Evolutionary conservation across 2,329 filamentous ascomycete genomes (phyloP).

Genomic region (Endoconidiophora polonica): DNA sequence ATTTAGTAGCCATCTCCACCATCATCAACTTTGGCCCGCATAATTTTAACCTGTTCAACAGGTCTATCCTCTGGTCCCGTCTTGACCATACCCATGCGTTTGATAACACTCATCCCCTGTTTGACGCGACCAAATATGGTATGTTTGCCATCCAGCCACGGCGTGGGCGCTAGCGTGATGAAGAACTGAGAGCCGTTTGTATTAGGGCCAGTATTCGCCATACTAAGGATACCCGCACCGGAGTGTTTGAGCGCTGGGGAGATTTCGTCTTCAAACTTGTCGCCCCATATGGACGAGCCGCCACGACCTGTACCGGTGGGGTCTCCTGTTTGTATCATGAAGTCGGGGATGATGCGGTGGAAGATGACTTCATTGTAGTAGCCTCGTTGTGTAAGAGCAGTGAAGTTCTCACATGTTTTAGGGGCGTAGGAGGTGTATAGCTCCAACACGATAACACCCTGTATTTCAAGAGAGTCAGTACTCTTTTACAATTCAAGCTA

Average conservation of each 20-base stretch:
- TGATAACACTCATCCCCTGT: conserved; percentile 64
- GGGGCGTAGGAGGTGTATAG: conserved; percentile 83
- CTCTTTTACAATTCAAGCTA: too few species aligned
- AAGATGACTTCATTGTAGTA: conserved; percentile 82
- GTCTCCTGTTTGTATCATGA: conserved; percentile 94
- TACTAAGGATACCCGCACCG: conserved; percentile 80
- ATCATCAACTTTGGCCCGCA: conserved; percentile 43
- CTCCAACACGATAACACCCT: conserved; percentile 76
- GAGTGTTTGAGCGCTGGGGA: conserved; percentile 65
- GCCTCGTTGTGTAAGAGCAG: conserved; percentile 57
- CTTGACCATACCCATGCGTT: conserved; percentile 75
- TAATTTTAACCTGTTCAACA: conserved; percentile 64
- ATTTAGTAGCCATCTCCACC: too few species aligned
- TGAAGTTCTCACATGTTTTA: conserved; percentile 77
- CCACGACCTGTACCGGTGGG: conserved; percentile 87
- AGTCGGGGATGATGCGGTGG: conserved; percentile 88
- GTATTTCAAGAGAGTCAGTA: conserved; percentile 5
- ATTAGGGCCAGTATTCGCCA: conserved; percentile 88
- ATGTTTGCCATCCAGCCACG: conserved; percentile 94
- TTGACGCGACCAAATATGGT: conserved; percentile 91
- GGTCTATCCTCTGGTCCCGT: conserved; percentile 70
- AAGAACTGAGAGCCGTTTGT: conserved; percentile 96
- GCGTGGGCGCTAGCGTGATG: conserved; percentile 81
- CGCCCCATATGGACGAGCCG: conserved; percentile 77
- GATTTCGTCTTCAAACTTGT: conserved; percentile 91